A percentile compares a stretch with the other conserved stretches of the same genome.
These are phyloP conservation scores for Verticillium alfalfae DNA, from an alignment of 2,329 filamentous ascomycete species.

Conservation along the genomic window DNA sequence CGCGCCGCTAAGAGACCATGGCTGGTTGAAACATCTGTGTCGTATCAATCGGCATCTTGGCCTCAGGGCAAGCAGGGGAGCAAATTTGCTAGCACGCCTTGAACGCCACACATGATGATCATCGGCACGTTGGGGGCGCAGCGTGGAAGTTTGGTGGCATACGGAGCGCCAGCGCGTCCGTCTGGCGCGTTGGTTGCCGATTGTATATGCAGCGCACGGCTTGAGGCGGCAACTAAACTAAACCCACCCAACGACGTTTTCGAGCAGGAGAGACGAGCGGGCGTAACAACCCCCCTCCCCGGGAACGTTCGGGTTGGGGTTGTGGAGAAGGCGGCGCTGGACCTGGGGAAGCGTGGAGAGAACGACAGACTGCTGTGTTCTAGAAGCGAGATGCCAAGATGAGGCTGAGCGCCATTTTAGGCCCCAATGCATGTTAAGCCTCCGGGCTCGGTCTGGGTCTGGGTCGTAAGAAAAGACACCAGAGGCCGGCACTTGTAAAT, in stretches of 20 bases:
- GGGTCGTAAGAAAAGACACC: neutral
- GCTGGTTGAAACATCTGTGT: neutral
- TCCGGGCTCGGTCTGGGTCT: too few species aligned
- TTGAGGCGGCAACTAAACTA: neutral
- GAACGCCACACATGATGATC: neutral
- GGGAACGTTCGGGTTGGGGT: neutral
- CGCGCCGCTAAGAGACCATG: neutral
- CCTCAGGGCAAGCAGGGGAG: too few species aligned
- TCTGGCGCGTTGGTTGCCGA: neutral
- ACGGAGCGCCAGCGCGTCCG: neutral
- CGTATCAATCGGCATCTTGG: neutral
- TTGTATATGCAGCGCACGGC: neutral
- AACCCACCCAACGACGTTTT: too few species aligned
- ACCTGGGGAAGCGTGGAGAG: neutral
- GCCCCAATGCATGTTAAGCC: too few species aligned
- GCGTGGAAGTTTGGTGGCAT: neutral
- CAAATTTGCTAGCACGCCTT: neutral
- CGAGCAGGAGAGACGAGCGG: neutral
- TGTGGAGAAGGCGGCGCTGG: neutral
- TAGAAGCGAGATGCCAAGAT: neutral
- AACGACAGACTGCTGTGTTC: neutral
- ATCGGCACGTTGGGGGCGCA: neutral
- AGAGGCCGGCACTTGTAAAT: neutral
- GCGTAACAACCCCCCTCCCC: neutral
- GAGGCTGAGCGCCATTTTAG: neutral